A percentile compares a stretch with the other conserved stretches of the same genome.
Evolutionary conservation across 345 rosid genomes (phyloP).

Genomic region (Citrus australasica): DNA sequence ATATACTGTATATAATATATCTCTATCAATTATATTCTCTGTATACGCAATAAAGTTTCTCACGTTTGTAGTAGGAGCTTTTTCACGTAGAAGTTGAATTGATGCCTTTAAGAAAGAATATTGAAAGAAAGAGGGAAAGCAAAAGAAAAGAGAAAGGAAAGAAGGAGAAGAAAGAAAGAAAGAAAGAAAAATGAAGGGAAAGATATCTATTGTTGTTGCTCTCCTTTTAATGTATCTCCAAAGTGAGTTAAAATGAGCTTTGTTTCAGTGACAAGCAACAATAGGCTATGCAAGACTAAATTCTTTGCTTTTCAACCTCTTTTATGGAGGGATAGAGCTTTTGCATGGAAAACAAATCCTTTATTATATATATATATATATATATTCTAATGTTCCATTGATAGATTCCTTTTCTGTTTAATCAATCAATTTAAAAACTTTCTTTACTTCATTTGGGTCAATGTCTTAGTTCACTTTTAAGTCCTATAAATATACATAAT

Average conservation of each 20-base stretch:
- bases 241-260: slow-evolving; percentile 44
- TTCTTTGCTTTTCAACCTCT: slow-evolving; percentile 33
- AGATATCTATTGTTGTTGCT: slow-evolving; percentile 43
- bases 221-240: slow-evolving; percentile 54
- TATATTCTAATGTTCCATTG: slow-evolving; percentile 11
- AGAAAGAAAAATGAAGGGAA: slow-evolving; percentile 24
- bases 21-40: not conserved
- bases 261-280: slow-evolving; percentile 28
- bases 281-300: slow-evolving; percentile 28
- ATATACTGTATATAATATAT: not conserved
- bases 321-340: slow-evolving; percentile 26
- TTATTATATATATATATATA: not conserved
- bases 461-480: slow-evolving; percentile 19
- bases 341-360: slow-evolving; percentile 45
- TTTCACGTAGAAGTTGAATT: slow-evolving; percentile 34
- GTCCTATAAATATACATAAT: not conserved
- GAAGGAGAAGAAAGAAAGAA: not conserved
- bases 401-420: slow-evolving; percentile 22
- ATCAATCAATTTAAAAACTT: slow-evolving; percentile 12
- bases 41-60: slow-evolving; percentile 23
- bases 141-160: not conserved
- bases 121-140: not conserved
- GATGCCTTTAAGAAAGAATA: slow-evolving; percentile 24
- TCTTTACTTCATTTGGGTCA: slow-evolving; percentile 25
- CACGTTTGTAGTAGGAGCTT: slow-evolving; percentile 20